These are phyloP conservation scores for Physcomitrellopsis africana DNA, from an alignment of 225 moss, liverwort and hornwort genomes.

Conservation along the genomic window DNA sequence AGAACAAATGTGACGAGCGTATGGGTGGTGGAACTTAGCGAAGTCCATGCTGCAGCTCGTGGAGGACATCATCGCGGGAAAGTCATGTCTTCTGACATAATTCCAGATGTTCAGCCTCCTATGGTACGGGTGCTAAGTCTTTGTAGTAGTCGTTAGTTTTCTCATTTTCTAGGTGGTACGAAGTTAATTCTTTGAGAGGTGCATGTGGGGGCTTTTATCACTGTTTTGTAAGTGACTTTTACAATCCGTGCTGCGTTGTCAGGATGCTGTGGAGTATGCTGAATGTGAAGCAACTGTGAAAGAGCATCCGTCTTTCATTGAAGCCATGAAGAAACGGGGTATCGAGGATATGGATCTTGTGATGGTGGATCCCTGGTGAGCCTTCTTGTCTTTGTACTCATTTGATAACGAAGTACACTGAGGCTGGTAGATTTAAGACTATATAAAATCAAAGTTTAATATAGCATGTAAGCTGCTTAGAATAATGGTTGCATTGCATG, in stretches of 20 bases:
- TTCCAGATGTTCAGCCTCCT: slow-evolving; percentile 86
- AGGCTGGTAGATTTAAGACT: background rate
- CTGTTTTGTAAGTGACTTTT: slow-evolving; percentile 22
- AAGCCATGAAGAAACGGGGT: slow-evolving; percentile 74
- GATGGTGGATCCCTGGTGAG: slow-evolving; percentile 79
- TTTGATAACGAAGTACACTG: background rate
- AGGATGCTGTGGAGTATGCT: slow-evolving; percentile 82
- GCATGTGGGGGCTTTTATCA: background rate
- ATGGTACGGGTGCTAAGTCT: slow-evolving; percentile 52
- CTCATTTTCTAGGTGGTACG: background rate
- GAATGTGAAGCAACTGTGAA: slow-evolving; percentile 74
- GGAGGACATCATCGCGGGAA: slow-evolving; percentile 83
- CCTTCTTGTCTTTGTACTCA: background rate
- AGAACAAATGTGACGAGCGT: slow-evolving; percentile 77
- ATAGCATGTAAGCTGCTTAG: too few species aligned
- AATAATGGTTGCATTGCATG: too few species aligned
- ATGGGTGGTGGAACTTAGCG: slow-evolving; percentile 75
- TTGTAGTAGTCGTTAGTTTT: background rate
- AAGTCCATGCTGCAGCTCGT: slow-evolving; percentile 74
- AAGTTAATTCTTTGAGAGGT: background rate
- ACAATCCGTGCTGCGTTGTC: background rate
- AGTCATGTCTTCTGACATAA: slow-evolving; percentile 61
- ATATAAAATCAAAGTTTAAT: background rate
- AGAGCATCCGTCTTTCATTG: slow-evolving; percentile 57
- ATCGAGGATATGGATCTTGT: slow-evolving; percentile 74